phyloP scores from a whole-genome alignment of 148 eudicot species.

The Nepenthes mirabilis region DNA sequence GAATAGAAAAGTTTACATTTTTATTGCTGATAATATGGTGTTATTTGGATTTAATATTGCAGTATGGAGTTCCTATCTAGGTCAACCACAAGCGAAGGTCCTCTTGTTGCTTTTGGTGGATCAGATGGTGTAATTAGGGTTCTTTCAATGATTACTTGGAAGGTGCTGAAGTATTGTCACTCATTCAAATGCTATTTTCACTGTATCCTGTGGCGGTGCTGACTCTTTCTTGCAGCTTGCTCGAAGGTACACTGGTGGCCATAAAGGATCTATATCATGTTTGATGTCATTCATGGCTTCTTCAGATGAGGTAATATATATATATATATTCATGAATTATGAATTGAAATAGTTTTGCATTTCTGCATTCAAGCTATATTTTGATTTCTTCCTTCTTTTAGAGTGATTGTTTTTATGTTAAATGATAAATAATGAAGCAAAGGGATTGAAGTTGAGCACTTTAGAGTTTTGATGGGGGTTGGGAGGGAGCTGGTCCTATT shows the following conservation, averaged over 20 bases:
- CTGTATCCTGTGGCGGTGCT: conserved; percentile 7
- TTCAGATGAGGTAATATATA: conserved; percentile 61
- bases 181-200: conserved; percentile 2
- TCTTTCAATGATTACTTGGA: conserved; percentile 97
- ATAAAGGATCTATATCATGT: conserved; percentile 86
- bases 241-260: conserved; percentile 97
- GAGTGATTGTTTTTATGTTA: neutral
- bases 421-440: too few species aligned
- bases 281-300: conserved; percentile 92
- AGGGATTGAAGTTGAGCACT: too few species aligned
- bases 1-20: too few species aligned
- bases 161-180: conserved; percentile 28
- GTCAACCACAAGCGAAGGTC: conserved; percentile 66
- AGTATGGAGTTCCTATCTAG: conserved; percentile 92
- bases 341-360: too few species aligned
- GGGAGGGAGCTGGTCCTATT: too few species aligned
- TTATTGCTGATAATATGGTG: conserved; percentile 1
- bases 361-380: neutral
- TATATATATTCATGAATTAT: neutral
- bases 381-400: neutral
- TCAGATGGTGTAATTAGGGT: conserved; percentile 97
- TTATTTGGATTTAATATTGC: conserved; percentile 19
- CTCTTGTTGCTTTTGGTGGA: conserved; percentile 96
- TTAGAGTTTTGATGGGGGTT: too few species aligned
- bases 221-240: conserved; percentile 56